Conservation (phyloP, 306 rosid species). For the Acacia crassicarpa region DNA sequence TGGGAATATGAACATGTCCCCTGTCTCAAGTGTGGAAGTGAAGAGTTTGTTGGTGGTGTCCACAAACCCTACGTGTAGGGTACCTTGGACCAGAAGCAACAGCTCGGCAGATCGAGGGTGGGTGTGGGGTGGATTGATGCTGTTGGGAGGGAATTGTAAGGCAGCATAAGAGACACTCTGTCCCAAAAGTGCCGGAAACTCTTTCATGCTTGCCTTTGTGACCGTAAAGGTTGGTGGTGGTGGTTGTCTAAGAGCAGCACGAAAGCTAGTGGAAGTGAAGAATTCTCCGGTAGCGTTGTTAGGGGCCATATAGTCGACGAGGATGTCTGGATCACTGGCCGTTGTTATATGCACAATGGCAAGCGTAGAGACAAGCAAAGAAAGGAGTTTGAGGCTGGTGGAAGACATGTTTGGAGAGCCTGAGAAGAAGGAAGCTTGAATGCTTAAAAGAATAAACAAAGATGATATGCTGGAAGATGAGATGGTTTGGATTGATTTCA, state of each 20-base stretch:
- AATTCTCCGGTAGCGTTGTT: conserved; percentile 31
- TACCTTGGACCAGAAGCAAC: conserved; percentile 35
- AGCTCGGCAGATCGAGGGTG: conserved; percentile 57
- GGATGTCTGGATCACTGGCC: conserved; percentile 53
- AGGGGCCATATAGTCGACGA: conserved; percentile 40
- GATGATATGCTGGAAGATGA: background rate
- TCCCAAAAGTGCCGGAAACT: conserved; percentile 54
- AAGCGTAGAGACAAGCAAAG: conserved; percentile 23
- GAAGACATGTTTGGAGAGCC: conserved; percentile 20
- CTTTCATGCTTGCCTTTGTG: conserved; percentile 37
- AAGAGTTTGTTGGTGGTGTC: conserved; percentile 52
- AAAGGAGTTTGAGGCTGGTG: conserved; percentile 27
- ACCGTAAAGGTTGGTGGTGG: no score
- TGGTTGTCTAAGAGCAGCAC: no score
- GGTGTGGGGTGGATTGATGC: conserved; percentile 52
- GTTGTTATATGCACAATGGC: conserved; percentile 26
- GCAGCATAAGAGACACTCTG: conserved; percentile 59
- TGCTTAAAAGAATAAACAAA: background rate
- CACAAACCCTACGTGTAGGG: conserved; percentile 52
- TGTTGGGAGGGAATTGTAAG: conserved; percentile 34
- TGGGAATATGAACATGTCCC: no score
- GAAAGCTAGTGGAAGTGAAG: conserved; percentile 52
- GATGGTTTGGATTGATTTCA: background rate
- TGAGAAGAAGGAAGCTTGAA: background rate
- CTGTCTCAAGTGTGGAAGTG: background rate